A percentile compares a stretch with the other conserved stretches of the same genome.
These are phyloP conservation scores for Mariannaea elegans DNA, from an alignment of 2,329 filamentous ascomycete species.

Conservation along the genomic window DNA sequence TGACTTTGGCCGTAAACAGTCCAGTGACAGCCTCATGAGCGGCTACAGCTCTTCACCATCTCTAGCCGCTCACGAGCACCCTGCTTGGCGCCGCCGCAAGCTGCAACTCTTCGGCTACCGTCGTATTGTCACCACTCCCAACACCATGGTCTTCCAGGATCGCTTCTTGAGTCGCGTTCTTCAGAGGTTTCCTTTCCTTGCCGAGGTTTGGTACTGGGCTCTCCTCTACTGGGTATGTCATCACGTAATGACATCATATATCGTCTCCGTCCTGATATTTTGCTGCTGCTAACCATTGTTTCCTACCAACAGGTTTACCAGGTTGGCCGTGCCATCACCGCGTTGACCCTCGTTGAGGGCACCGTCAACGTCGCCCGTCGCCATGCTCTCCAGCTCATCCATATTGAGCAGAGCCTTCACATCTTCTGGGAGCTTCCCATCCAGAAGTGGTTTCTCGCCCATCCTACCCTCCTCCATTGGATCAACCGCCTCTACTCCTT, in stretches of 20 bases:
- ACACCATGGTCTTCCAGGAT: slow-evolving; percentile 45
- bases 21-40: slow-evolving; percentile 37
- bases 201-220: slow-evolving; percentile 81
- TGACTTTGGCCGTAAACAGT: slow-evolving; percentile 38
- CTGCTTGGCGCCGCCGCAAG: slow-evolving; percentile 45
- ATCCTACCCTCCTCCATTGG: slow-evolving; percentile 68
- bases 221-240: slow-evolving; percentile 77
- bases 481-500: slow-evolving; percentile 80
- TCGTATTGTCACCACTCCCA: slow-evolving; percentile 44
- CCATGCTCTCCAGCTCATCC: slow-evolving; percentile 74
- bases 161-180: slow-evolving; percentile 59
- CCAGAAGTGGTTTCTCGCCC: slow-evolving; percentile 62
- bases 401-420: slow-evolving; percentile 69
- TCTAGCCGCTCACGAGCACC: slow-evolving; percentile 39
- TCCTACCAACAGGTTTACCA: slow-evolving; percentile 69
- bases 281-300: background rate
- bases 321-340: slow-evolving; percentile 75
- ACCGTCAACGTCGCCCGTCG: slow-evolving; percentile 74
- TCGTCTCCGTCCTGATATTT: no score
- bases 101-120: slow-evolving; percentile 45
- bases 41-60: slow-evolving; percentile 41
- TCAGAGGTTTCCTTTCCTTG: slow-evolving; percentile 74
- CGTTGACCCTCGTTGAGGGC: slow-evolving; percentile 71
- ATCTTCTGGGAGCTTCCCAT: slow-evolving; percentile 73
- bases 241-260: no score